These are phyloP conservation scores for Salix udensis DNA, from an alignment of 345 rosid genomes.

Conservation along the genomic window DNA sequence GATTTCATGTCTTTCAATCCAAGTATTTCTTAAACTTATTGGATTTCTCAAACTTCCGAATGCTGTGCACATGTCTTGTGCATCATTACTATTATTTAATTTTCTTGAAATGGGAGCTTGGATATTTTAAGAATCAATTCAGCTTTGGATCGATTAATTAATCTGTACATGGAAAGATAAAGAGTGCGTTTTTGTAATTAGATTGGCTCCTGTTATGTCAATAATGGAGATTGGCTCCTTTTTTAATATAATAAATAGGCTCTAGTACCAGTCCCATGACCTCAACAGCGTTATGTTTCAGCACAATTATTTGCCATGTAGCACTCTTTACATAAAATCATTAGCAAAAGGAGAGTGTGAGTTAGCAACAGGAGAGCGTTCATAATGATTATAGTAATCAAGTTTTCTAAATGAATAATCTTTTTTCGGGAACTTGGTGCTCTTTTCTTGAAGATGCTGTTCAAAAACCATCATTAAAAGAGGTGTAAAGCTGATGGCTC, in stretches of 20 bases:
- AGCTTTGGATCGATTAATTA: not conserved
- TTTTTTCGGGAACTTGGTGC: conserved; percentile 16
- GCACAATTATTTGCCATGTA: not conserved
- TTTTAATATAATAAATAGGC: not conserved
- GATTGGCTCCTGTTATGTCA: not conserved
- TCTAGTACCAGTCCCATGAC: not conserved
- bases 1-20: not conserved
- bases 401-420: conserved; percentile 34
- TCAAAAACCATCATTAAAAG: conserved; percentile 36
- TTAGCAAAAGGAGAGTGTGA: conserved; percentile 3
- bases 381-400: conserved; percentile 32
- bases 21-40: not conserved
- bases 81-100: not conserved
- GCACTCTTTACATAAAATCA: not conserved
- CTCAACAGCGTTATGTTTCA: not conserved
- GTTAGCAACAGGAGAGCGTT: not conserved
- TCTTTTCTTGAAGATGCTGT: conserved; percentile 28
- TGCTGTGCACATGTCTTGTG: not conserved
- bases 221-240: not conserved
- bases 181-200: not conserved
- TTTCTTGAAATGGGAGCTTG: not conserved
- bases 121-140: not conserved
- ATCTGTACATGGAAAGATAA: not conserved
- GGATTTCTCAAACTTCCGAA: too few relatives aligned
- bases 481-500: conserved; percentile 51